These are phyloP conservation scores for Goffeauzyma gilvescens DNA, from an alignment of 768 basidiomycete genomes.

Conservation along the genomic window DNA sequence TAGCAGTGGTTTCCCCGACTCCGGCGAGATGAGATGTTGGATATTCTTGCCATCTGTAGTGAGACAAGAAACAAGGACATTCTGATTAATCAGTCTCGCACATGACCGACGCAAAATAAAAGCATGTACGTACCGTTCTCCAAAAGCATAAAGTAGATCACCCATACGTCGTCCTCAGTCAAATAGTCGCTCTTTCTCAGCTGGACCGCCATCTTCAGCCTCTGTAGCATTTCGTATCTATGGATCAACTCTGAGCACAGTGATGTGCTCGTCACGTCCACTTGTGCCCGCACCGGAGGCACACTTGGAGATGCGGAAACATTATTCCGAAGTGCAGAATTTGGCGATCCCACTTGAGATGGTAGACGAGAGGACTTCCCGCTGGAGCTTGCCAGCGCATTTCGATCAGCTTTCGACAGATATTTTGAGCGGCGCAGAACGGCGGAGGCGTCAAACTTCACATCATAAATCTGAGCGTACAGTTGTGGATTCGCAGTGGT, in stretches of 20 bases:
- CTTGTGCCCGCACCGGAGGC: neutral
- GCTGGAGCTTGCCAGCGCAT: slow-evolving; percentile 35
- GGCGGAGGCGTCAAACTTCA: slow-evolving; percentile 47
- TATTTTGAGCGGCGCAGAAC: slow-evolving; percentile 39
- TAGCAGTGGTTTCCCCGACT: slow-evolving; percentile 16
- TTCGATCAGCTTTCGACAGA: slow-evolving; percentile 23
- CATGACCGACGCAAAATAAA: too few relatives aligned
- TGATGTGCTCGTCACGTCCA: neutral
- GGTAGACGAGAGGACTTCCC: neutral
- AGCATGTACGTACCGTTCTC: slow-evolving; percentile 31
- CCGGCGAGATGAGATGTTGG: slow-evolving; percentile 16
- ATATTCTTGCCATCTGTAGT: slow-evolving; percentile 27
- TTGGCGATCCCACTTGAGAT: neutral
- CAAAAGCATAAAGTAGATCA: slow-evolving; percentile 26
- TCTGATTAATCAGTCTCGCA: too few relatives aligned
- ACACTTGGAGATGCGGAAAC: too few relatives aligned
- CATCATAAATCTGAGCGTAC: slow-evolving; percentile 50
- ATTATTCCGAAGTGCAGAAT: too few relatives aligned
- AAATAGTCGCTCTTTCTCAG: slow-evolving; percentile 11
- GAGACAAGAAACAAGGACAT: neutral
- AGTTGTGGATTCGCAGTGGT: slow-evolving; percentile 44
- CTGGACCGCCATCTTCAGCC: slow-evolving; percentile 13
- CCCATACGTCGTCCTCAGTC: slow-evolving; percentile 24
- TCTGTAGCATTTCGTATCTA: slow-evolving; percentile 14
- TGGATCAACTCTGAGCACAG: slow-evolving; percentile 19